Evolutionary conservation across 768 basidiomycete genomes (phyloP).

Genomic region (Pisolithus orientalis): DNA sequence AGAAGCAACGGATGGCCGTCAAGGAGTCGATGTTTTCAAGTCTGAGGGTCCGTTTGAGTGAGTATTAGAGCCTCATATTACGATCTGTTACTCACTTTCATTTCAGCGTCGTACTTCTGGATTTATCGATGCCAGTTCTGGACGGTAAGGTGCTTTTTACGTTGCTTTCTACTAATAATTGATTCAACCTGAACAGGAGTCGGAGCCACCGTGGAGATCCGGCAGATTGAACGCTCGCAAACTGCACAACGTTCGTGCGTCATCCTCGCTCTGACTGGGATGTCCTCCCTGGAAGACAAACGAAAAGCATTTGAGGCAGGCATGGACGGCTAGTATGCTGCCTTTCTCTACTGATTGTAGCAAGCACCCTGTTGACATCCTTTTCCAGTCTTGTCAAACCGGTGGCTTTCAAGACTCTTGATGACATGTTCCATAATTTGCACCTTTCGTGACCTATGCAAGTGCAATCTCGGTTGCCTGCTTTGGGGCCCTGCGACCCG

Average conservation of each 20-base stretch:
- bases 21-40: slow-evolving; percentile 73
- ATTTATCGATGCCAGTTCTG: slow-evolving; percentile 91
- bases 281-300: slow-evolving; percentile 92
- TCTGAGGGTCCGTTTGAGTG: slow-evolving; percentile 82
- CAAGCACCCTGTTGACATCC: background rate
- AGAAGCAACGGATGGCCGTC: slow-evolving; percentile 79
- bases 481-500: background rate
- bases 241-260: slow-evolving; percentile 32
- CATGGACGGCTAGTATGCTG: slow-evolving; percentile 90
- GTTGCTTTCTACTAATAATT: background rate
- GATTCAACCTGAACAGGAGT: slow-evolving; percentile 45
- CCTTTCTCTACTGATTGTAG: background rate
- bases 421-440: slow-evolving; percentile 75
- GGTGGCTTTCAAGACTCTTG: slow-evolving; percentile 87
- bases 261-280: slow-evolving; percentile 87
- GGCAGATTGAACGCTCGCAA: slow-evolving; percentile 56
- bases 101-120: slow-evolving; percentile 73
- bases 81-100: slow-evolving; percentile 1
- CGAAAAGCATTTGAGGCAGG: slow-evolving; percentile 86
- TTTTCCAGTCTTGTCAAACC: slow-evolving; percentile 79
- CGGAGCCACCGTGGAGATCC: slow-evolving; percentile 78
- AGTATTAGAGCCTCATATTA: slow-evolving; percentile 22
- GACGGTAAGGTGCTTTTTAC: slow-evolving; percentile 49
- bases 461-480: background rate
- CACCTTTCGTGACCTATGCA: slow-evolving; percentile 37